phyloP scores from a whole-genome alignment of 129 eudicot species.

The Tanacetum coccineum region DNA sequence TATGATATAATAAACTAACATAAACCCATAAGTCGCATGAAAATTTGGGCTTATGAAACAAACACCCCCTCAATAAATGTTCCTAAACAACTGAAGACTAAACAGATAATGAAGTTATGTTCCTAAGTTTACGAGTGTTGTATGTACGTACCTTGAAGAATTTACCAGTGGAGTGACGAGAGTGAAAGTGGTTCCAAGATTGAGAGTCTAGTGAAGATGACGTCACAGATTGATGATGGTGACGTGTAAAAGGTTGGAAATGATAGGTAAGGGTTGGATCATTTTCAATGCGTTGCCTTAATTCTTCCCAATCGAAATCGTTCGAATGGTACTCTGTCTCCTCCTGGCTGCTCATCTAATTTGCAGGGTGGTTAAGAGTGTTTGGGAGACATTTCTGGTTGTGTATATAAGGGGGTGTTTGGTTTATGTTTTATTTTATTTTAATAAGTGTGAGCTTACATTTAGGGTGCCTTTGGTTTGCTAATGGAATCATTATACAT shows the following conservation, averaged over 20 bases:
- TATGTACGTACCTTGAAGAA: slow-evolving; percentile 88
- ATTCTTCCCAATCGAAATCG: slow-evolving; percentile 78
- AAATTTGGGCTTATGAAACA: no score
- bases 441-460: no score
- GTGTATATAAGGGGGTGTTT: no score
- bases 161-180: slow-evolving; percentile 84
- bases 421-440: no score
- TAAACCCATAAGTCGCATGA: no score
- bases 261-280: slow-evolving; percentile 58
- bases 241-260: slow-evolving; percentile 25
- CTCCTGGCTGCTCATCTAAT: not conserved
- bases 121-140: not conserved
- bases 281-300: slow-evolving; percentile 45
- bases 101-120: no score
- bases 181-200: slow-evolving; percentile 77
- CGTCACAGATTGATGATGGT: slow-evolving; percentile 10
- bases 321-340: slow-evolving; percentile 64
- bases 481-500: no score
- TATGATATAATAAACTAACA: no score
- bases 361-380: no score
- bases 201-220: slow-evolving; percentile 40
- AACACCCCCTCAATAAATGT: not conserved
- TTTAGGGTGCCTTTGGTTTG: no score
- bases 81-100: not conserved
- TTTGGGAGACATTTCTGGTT: no score